Percentiles rank a stretch among this genome's conserved stretches.
These are phyloP conservation scores for Apocynum venetum DNA, from an alignment of 257 asterid species.

Conservation along the genomic window DNA sequence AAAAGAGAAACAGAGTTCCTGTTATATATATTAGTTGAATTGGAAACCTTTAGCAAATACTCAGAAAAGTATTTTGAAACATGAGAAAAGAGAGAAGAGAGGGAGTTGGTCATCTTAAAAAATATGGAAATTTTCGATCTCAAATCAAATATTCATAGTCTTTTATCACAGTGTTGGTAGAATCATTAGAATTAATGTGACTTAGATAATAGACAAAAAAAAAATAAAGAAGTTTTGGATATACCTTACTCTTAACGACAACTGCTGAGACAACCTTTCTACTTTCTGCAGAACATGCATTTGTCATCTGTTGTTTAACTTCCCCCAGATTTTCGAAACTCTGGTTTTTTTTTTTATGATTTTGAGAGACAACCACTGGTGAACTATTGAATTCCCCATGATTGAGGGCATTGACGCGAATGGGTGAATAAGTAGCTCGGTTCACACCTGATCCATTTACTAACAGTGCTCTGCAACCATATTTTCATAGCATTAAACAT, in stretches of 20 bases:
- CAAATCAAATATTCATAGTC: not conserved
- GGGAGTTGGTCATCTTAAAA: too few relatives aligned
- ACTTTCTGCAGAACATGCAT: not conserved
- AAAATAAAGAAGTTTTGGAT: not conserved
- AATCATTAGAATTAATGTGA: not conserved
- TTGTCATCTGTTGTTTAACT: constrained; percentile 16
- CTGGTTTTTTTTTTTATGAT: constrained; percentile 3
- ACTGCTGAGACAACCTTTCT: not conserved
- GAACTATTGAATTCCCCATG: constrained; percentile 2
- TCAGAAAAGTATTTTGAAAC: too few relatives aligned
- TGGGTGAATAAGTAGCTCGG: constrained; percentile 4
- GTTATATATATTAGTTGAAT: too few relatives aligned
- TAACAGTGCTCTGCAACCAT: too few relatives aligned
- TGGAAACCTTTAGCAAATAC: too few relatives aligned
- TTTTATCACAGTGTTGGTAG: not conserved
- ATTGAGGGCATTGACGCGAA: constrained; percentile 6
- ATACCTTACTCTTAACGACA: constrained; percentile 11
- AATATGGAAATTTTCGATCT: not conserved
- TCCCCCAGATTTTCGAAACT: too few relatives aligned
- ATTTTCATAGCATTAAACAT: too few relatives aligned
- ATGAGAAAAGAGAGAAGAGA: too few relatives aligned
- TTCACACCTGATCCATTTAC: too few relatives aligned
- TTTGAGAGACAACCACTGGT: not conserved
- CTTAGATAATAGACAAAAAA: not conserved
- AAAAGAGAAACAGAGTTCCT: too few relatives aligned